phyloP scores from a whole-genome alignment of 495 filamentous ascomycete genomes.

The Lichenothelia convexa region DNA sequence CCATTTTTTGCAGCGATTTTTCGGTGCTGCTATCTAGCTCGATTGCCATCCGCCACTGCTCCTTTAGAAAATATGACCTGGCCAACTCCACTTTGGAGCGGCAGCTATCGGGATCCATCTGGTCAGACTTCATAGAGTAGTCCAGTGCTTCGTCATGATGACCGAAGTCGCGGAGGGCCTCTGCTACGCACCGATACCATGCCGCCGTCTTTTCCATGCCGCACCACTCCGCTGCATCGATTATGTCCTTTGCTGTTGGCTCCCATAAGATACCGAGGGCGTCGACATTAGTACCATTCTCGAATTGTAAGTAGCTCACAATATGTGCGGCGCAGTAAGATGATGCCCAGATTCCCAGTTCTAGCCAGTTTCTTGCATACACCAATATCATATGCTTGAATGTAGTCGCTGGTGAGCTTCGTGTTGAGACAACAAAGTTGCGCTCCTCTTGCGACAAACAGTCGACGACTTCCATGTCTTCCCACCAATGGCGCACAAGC shows the following conservation, averaged over 20 bases:
- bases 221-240: constrained; percentile 1
- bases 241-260: neutral
- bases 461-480: constrained; percentile 1
- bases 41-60: no score
- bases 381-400: constrained; percentile 1
- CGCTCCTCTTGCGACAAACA: neutral
- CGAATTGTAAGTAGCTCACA: neutral
- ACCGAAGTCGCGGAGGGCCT: neutral
- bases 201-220: constrained; percentile 3
- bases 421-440: neutral
- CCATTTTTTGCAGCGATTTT: no score
- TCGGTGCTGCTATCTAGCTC: no score
- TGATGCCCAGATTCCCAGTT: neutral
- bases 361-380: constrained; percentile 1
- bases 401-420: neutral
- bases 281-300: neutral
- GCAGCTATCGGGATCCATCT: neutral
- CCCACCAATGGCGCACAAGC: neutral
- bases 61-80: no score
- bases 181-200: constrained; percentile 3
- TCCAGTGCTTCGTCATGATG: neutral
- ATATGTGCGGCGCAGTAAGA: neutral
- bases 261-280: neutral
- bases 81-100: neutral
- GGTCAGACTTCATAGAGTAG: neutral